Base-by-base conservation (phyloP, 345 rosid genomes). In the Salix suchowensis region DNA sequence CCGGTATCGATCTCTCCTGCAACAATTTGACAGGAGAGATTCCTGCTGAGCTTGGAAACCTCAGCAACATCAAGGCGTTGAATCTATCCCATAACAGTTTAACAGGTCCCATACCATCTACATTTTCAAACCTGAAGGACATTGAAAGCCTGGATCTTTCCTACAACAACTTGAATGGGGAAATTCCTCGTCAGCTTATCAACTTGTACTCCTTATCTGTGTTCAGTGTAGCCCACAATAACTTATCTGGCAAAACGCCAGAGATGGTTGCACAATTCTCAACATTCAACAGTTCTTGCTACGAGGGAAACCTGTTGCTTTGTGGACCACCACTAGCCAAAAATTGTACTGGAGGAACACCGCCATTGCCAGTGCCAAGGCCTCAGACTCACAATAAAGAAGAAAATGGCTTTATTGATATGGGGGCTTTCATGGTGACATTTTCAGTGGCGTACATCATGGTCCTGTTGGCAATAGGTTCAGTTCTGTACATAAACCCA, bases 221-320 rank as follows among this genome's bases (percentile, higher is more conserved):
- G 21, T 84, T 83, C 42, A 83, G 67, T 24, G 88, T 80, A 1
- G 82, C 91, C 0, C 37, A 81, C 77, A 84, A 87, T 24, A 85
- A 83, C 67, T 34, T 87, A 2, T 78, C 84, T 3, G 87, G 88
- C 8, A 76, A 6, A 48, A 76, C 39, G 9, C 84, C 67, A 0
- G n/a, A 67, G 0, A 74, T 18, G 28, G 52, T 19, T 26, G 2
- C 13, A 5, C 84, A 78, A 50, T 85, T 82, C 19, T 75, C 58
- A 65, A 76, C 82, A 23, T 85, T 82, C 11, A 50, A 52, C 19
- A 13, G 16, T 5, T 37, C 4, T 11, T 76, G 81, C 5, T 85
- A 83, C 7, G 42, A 32, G 69, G 81, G 79, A 5, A 83, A 83
- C 48, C 71, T 65, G 62, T 46, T 73, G 14, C 79, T 83, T 0